phyloP scores from a whole-genome alignment of 768 basidiomycete species.

The Auricularia sp. region DNA sequence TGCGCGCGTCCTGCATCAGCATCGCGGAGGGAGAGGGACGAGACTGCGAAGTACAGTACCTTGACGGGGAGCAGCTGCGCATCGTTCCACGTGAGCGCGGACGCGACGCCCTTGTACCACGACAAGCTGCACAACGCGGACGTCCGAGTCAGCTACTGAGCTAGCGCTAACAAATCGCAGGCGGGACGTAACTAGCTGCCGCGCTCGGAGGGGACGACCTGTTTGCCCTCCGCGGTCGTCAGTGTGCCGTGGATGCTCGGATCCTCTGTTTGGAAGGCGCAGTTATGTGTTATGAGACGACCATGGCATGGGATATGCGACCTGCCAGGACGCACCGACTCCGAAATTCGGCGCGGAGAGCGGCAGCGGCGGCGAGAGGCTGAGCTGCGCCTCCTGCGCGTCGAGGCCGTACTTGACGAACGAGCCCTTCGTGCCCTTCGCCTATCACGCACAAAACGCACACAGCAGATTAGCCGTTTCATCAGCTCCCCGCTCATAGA shows the following conservation, averaged over 20 bases:
- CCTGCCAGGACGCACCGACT: background rate
- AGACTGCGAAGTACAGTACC: too few species aligned
- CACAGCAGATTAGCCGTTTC: background rate
- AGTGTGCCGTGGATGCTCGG: background rate
- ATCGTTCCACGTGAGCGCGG: background rate
- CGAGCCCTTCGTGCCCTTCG: constrained; percentile 50
- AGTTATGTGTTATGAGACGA: background rate
- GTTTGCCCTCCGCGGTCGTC: background rate
- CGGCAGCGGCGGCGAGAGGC: constrained; percentile 18
- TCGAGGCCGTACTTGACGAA: constrained; percentile 72
- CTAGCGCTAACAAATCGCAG: background rate
- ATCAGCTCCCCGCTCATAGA: background rate
- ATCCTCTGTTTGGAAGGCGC: background rate
- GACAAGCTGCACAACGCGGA: background rate
- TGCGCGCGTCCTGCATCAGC: too few species aligned
- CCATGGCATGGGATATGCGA: background rate
- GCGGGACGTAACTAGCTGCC: background rate
- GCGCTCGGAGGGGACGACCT: background rate
- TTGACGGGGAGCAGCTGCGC: background rate
- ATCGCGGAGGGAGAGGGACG: too few species aligned
- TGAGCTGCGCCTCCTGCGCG: constrained; percentile 70
- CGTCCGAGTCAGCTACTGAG: background rate
- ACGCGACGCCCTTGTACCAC: background rate
- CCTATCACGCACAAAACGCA: background rate
- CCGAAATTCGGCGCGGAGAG: background rate